Conservation (phyloP, 768 basidiomycete genomes). For the Serendipita sp. region DNA sequence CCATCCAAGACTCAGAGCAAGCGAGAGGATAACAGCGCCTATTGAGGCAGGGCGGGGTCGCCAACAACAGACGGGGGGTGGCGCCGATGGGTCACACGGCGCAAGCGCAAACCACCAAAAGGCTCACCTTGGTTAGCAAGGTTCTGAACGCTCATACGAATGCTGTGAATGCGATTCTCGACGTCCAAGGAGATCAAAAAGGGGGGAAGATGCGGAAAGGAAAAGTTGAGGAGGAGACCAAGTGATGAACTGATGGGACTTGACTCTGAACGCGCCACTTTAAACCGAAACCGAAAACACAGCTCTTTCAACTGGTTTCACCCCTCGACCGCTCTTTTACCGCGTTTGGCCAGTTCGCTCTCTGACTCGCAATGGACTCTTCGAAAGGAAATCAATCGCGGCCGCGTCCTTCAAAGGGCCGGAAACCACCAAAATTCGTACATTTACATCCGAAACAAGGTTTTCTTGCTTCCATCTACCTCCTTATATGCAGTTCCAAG, state of each 20-base stretch:
- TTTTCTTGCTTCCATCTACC: background rate
- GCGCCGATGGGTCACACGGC: background rate
- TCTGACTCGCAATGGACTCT: background rate
- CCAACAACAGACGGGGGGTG: background rate
- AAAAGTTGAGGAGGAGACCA: slow-evolving; percentile 10
- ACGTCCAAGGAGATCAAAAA: slow-evolving; percentile 11
- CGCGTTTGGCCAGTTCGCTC: background rate
- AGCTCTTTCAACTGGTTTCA: background rate
- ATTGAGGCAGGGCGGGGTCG: background rate
- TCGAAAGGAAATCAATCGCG: background rate
- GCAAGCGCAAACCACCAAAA: background rate
- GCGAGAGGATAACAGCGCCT: background rate
- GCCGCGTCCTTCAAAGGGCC: background rate
- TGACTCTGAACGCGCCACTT: background rate
- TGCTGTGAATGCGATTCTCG: slow-evolving; percentile 13
- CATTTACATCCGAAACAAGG: slow-evolving; percentile 7
- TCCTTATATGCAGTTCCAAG: background rate
- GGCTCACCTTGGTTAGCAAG: slow-evolving; percentile 61
- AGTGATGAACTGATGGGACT: background rate
- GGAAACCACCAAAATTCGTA: slow-evolving; percentile 5
- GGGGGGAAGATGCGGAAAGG: slow-evolving; percentile 17
- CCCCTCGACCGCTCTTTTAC: background rate
- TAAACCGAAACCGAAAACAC: background rate
- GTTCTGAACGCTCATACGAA: slow-evolving; percentile 93
- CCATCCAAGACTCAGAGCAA: too few species aligned